These are phyloP conservation scores for Carex arenaria DNA, from an alignment of 202 grass and related monocot genomes.

Conservation along the genomic window DNA sequence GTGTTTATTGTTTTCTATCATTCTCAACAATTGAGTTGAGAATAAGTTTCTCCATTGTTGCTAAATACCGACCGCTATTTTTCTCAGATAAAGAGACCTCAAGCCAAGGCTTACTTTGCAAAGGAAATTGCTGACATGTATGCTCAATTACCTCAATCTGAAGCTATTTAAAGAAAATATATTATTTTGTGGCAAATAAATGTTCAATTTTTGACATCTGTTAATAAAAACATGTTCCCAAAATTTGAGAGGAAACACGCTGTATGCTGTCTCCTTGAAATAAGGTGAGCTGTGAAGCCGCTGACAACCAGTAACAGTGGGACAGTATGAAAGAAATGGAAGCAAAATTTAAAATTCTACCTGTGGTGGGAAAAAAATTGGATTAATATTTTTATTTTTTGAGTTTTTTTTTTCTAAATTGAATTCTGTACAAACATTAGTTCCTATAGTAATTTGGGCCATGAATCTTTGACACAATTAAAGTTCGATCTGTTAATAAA, in stretches of 20 bases:
- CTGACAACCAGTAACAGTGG: background rate
- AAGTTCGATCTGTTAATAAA: background rate
- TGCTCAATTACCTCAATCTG: slow-evolving; percentile 31
- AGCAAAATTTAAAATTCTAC: background rate
- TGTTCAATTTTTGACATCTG: background rate
- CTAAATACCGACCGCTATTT: background rate
- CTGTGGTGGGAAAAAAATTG: background rate
- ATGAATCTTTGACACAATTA: background rate
- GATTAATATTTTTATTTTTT: background rate
- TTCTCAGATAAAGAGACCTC: slow-evolving; percentile 75
- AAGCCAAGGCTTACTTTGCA: slow-evolving; percentile 77
- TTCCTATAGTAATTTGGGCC: background rate
- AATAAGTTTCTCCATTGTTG: background rate
- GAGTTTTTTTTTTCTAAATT: background rate
- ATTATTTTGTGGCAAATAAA: slow-evolving; percentile 6
- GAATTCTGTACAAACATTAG: background rate
- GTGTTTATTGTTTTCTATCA: background rate
- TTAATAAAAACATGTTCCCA: slow-evolving; percentile 16
- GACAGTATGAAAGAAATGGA: background rate
- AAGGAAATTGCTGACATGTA: slow-evolving; percentile 86
- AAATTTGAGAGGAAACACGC: slow-evolving; percentile 7
- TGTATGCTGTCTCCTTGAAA: slow-evolving; percentile 13
- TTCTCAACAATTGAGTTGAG: background rate
- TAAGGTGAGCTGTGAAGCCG: background rate
- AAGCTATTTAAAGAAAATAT: slow-evolving; percentile 24